Base-by-base conservation (phyloP, 352 stramenopile genomes). In the Pythium apleroticum region DNA sequence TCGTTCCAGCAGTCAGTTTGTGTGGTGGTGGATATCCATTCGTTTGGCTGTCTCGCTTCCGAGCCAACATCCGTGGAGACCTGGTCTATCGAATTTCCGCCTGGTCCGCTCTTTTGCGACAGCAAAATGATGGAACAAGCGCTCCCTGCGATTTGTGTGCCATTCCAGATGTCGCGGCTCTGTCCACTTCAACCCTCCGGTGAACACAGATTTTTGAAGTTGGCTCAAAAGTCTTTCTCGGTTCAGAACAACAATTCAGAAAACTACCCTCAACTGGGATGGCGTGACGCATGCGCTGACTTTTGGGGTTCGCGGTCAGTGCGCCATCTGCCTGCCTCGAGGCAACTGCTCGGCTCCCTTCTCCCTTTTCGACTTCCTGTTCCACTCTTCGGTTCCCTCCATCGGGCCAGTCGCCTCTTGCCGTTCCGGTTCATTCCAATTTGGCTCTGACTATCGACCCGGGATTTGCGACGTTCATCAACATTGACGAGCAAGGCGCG, bases 161-260 rank as follows among this genome's bases (percentile, higher is more conserved):
- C 15, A 0, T 46, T 46, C 19, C 46, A 53, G 22, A 53, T 53
- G n/a, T 7, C 20, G 4, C 22, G 22, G 12, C 49, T 56, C 7
- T 56, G 49, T 22, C 25, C 49, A 56, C 49, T 56, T 56, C 49
- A 56, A 56, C 25, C 49, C 12, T 41, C 25, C 49, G 24, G 25
- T 56, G 49, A 56, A 56, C 49, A 37, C 49, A 56, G 49, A 56
- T 39, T 56, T 56, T 56, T 28, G 49, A 56, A 56, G 49, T 56
- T 33, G 30, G 15, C 25, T 22, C 19, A 56, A 33, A 56, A 56
- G 0, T 56, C 11, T 56, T 56, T 25, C 39, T 24, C 43, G 22
- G 15, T 46, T 46, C 37, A 46, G 37, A 46, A 46, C 19, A n/a
- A 46, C 6, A 19, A 4, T 46, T 9, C 7, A 46, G 37, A 22